phyloP scores from a whole-genome alignment of 352 stramenopile genomes.

The Globisporangium takayamanum region DNA sequence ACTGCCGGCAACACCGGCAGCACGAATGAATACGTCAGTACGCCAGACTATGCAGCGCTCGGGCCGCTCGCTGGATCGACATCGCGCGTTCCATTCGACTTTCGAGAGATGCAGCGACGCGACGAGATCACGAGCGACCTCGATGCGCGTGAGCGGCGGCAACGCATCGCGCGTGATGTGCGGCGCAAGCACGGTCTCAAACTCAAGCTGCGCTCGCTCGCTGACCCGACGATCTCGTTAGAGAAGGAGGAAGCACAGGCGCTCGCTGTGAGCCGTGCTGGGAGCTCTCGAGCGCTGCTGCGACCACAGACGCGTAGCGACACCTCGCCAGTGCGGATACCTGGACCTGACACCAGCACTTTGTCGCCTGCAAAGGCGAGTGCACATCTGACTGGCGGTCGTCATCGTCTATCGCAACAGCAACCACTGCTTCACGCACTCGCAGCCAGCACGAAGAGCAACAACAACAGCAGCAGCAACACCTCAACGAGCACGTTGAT shows the following conservation, averaged over 20 bases:
- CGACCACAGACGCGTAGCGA: conserved; percentile 5
- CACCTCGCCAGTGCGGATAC: not conserved
- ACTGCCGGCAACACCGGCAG: no score
- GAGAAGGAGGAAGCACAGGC: conserved; percentile 34
- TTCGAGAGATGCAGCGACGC: conserved; percentile 29
- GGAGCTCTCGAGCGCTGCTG: conserved; percentile 8
- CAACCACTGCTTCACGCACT: not conserved
- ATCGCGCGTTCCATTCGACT: conserved; percentile 23
- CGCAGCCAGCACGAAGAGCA: not conserved
- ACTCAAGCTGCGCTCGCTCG: conserved; percentile 44
- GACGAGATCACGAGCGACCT: conserved; percentile 43
- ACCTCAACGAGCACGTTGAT: no score
- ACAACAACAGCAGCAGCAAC: not conserved
- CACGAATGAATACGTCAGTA: not conserved
- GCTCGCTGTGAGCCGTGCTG: not conserved
- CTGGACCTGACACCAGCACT: not conserved
- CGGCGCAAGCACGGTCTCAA: conserved; percentile 32
- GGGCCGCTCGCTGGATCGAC: conserved; percentile 9
- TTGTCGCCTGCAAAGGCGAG: not conserved
- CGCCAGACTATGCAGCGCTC: not conserved
- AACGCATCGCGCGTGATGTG: conserved; percentile 25
- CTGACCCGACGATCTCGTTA: conserved; percentile 39
- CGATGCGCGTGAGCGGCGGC: conserved; percentile 25
- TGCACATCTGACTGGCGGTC: not conserved
- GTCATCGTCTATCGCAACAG: not conserved